Evolutionary conservation across 768 basidiomycete genomes (phyloP).

Genomic region (Pulveroboletus sp.): DNA sequence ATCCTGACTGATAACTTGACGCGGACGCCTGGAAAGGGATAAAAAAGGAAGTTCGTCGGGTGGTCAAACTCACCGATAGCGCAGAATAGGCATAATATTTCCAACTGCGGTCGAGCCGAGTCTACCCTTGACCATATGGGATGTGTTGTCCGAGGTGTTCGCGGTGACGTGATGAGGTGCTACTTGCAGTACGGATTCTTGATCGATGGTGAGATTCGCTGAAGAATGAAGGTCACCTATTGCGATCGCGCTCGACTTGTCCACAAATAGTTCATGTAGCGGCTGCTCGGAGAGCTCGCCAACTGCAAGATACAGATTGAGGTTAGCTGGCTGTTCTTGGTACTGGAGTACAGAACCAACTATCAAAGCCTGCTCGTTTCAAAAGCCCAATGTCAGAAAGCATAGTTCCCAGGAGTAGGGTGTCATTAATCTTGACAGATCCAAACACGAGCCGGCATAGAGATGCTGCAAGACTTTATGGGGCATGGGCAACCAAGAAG

Average conservation of each 20-base stretch:
- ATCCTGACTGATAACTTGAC: background rate
- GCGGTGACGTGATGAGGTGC: background rate
- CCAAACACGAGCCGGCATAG: background rate
- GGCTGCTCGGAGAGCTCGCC: background rate
- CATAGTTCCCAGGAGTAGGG: background rate
- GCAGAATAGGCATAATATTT: background rate
- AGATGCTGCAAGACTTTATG: background rate
- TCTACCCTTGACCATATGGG: background rate
- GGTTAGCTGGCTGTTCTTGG: background rate
- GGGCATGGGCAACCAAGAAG: background rate
- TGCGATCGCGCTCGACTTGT: background rate
- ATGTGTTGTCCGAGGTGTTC: background rate
- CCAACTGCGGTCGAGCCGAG: background rate
- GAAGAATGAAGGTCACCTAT: background rate
- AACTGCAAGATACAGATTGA: background rate
- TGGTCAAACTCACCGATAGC: background rate
- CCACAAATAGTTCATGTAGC: background rate
- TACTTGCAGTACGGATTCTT: background rate
- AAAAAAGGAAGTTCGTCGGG: background rate
- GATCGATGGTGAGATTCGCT: background rate
- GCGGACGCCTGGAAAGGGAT: background rate
- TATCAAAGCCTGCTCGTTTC: background rate
- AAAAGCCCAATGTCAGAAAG: background rate
- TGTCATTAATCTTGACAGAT: background rate
- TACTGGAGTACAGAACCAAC: background rate